Base-by-base conservation (phyloP, 139 green algal genomes). In the Auxenochlorella pyrenoidosa region DNA sequence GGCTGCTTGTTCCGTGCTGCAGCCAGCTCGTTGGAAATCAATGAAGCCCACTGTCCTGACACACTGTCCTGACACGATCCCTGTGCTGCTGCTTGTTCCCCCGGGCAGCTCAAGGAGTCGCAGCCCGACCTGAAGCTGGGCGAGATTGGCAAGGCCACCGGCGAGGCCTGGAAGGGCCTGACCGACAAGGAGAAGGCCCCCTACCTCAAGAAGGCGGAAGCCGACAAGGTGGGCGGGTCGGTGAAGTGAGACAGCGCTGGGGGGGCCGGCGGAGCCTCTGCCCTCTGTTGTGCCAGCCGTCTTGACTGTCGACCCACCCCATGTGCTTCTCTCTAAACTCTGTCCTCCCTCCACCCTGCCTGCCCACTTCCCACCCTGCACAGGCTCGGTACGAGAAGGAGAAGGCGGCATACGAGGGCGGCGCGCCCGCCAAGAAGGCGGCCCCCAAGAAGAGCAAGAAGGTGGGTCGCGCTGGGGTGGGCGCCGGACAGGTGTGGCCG, bases 351-450 rank as follows among this genome's bases (percentile, higher is more conserved):
- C 28, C 10, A 0, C n/a, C 16, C 38, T 51, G n/a, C 16, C n/a
- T n/a, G 1, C 71, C 36, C 5, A 28, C 34, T 8, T 26, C 18
- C 21, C 28, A 38, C 10, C 28, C 40, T 8, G 3, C 82, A 63
- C 82, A 88, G 88, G 70, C 32, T 13, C 80, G 75, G 12, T 92
- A 92, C 65, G 86, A 88, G 70, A 88, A 88, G 68, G 83, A 89
- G 78, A 88, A 88, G 82, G 81, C 38, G 13, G 59, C 40, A 12
- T 88, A 90, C 84, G 72, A 72, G 43, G 65, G 65, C 65, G 65
- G 65, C 65, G 65, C 30, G 18, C 30, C 65, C 8, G 65, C 65
- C 30, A 36, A 36, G 30, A 36, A 34, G 30, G 32, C 65, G 22
- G 71, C 71, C 34, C n/a, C 71, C 34, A 47, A 43, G 34, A 78